A percentile compares a stretch with the other conserved stretches of the same genome.
These are phyloP conservation scores for Polytrichum formosum DNA, from an alignment of 225 moss, liverwort and hornwort genomes.

Conservation along the genomic window DNA sequence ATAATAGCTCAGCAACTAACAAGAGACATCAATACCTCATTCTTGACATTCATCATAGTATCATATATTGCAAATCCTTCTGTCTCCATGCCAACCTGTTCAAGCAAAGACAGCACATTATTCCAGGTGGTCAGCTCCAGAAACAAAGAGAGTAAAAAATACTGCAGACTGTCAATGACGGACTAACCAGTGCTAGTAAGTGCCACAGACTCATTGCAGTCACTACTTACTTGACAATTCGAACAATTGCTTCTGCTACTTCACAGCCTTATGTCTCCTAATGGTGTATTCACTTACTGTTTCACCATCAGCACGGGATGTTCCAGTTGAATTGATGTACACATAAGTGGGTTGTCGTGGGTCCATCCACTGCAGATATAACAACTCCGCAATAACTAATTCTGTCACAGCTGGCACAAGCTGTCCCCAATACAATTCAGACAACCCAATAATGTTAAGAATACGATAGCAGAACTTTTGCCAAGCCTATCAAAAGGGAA, in stretches of 20 bases:
- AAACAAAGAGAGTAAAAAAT: no score
- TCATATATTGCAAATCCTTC: conserved; percentile 99
- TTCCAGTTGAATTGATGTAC: conserved; percentile 98
- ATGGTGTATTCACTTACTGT: conserved; percentile 45
- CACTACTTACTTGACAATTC: no score
- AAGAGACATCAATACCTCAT: conserved; percentile 59
- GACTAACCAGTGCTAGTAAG: no score
- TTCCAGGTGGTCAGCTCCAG: no score
- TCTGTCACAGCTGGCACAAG: conserved; percentile 99
- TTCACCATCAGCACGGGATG: conserved; percentile 98
- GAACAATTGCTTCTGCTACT: no score
- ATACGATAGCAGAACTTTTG: background rate
- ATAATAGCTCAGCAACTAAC: background rate
- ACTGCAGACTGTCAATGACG: no score
- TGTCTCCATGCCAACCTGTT: conserved; percentile 99
- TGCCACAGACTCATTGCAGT: no score
- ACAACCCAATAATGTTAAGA: background rate
- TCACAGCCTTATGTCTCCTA: no score
- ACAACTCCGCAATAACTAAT: conserved; percentile 94
- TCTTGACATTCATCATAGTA: conserved; percentile 90
- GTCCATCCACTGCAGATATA: conserved; percentile 94
- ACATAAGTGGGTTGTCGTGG: conserved; percentile 97
- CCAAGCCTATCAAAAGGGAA: background rate
- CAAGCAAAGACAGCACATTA: background rate
- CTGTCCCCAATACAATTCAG: conserved; percentile 44